These are phyloP conservation scores for Claviceps sp. DNA, from an alignment of 2,329 filamentous ascomycete genomes.

Conservation along the genomic window DNA sequence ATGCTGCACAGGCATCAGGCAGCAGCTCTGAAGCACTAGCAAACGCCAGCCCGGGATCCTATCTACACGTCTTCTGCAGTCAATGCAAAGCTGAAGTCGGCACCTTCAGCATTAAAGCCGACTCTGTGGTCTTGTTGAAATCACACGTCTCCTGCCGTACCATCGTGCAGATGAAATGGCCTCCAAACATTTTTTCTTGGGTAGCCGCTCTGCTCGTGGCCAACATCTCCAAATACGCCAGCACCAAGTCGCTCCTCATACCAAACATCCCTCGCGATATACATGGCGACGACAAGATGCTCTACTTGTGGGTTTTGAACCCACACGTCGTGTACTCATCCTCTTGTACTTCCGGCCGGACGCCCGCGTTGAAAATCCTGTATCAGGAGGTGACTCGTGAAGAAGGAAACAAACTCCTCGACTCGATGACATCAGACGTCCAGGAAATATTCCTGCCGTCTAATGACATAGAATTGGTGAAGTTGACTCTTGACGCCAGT, in stretches of 20 bases:
- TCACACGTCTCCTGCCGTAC: slow-evolving; percentile 37
- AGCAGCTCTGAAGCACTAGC: slow-evolving; percentile 16
- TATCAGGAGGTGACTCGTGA: slow-evolving; percentile 29
- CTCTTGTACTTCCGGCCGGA: slow-evolving; percentile 17
- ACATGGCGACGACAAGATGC: slow-evolving; percentile 11
- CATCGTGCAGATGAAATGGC: slow-evolving; percentile 11
- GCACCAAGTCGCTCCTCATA: slow-evolving; percentile 40
- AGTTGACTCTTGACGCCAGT: slow-evolving; percentile 31
- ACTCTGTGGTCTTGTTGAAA: slow-evolving; percentile 41
- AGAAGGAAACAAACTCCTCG: slow-evolving; percentile 35
- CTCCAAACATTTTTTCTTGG: slow-evolving; percentile 34
- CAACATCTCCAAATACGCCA: slow-evolving; percentile 42
- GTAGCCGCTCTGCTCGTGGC: slow-evolving; percentile 39
- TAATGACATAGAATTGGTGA: slow-evolving; percentile 33
- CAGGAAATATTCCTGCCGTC: slow-evolving; percentile 44
- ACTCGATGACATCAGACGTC: slow-evolving; percentile 39
- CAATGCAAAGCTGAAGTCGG: slow-evolving; percentile 34
- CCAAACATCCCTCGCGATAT: slow-evolving; percentile 14
- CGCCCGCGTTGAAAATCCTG: slow-evolving; percentile 38
- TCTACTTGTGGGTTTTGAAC: slow-evolving; percentile 45
- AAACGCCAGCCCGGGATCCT: slow-evolving; percentile 12
- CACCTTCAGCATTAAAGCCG: slow-evolving; percentile 29
- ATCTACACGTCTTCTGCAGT: slow-evolving; percentile 31
- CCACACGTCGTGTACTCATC: slow-evolving; percentile 39
- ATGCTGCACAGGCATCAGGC: slow-evolving; percentile 17